These are phyloP conservation scores for Pistacia vera DNA, from an alignment of 345 rosid genomes.

Conservation along the genomic window DNA sequence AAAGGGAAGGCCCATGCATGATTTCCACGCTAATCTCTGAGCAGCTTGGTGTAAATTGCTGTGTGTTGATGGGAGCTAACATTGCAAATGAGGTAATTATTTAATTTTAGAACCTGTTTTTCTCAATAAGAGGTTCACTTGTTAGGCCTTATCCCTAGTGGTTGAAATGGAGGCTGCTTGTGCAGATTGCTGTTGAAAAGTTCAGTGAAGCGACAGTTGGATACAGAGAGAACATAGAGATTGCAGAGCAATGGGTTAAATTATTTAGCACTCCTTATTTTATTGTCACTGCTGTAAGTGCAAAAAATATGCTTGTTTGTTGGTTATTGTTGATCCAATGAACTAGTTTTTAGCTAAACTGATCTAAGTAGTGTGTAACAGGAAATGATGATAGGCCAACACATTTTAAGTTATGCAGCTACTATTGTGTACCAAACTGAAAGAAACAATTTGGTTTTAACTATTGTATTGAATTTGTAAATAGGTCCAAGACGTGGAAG, in stretches of 20 bases:
- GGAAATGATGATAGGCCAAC: not conserved
- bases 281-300: slow-evolving; percentile 81
- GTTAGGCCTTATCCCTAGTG: not conserved
- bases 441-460: not conserved
- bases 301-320: not conserved
- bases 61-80: slow-evolving; percentile 96
- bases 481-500: slow-evolving; percentile 92
- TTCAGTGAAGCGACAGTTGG: slow-evolving; percentile 99
- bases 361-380: not conserved
- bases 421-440: not conserved
- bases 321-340: not conserved
- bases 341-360: not conserved
- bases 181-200: slow-evolving; percentile 86
- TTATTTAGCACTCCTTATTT: slow-evolving; percentile 84
- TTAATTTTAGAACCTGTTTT: slow-evolving; percentile 7
- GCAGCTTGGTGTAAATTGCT: slow-evolving; percentile 74
- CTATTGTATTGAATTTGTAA: slow-evolving; percentile 7
- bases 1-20: slow-evolving; percentile 94
- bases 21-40: slow-evolving; percentile 78
- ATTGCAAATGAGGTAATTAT: slow-evolving; percentile 84
- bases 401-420: not conserved
- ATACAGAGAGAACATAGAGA: slow-evolving; percentile 60
- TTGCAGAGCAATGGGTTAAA: slow-evolving; percentile 86
- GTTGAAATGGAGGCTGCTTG: slow-evolving; percentile 7
- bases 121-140: not conserved